Percentiles rank a stretch among this genome's conserved stretches.
phyloP scores from a whole-genome alignment of 2,329 filamentous ascomycete species.

The Plenodomus tracheiphilus region DNA sequence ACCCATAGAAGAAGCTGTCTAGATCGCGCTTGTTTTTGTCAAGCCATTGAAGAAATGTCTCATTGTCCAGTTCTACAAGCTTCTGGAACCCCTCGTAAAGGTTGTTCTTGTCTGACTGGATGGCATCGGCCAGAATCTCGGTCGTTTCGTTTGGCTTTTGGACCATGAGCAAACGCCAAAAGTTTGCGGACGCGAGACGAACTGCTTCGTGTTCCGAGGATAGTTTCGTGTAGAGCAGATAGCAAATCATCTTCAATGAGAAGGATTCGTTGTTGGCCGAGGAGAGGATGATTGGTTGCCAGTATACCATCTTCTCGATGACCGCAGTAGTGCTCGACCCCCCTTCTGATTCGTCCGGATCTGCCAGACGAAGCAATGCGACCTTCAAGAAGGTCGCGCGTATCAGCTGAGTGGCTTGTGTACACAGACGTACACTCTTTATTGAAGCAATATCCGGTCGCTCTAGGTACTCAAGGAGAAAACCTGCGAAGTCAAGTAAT shows the following conservation, averaged over 20 bases:
- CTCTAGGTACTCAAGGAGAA: slow-evolving; percentile 85
- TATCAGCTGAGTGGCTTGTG: slow-evolving; percentile 76
- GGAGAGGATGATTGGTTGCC: slow-evolving; percentile 88
- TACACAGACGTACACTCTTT: slow-evolving; percentile 91
- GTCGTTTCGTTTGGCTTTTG: slow-evolving; percentile 87
- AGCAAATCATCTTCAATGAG: slow-evolving; percentile 84
- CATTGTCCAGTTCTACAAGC: slow-evolving; percentile 85
- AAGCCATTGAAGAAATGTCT: slow-evolving; percentile 85
- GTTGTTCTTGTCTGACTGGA: slow-evolving; percentile 69
- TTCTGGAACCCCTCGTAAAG: slow-evolving; percentile 79
- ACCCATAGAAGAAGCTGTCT: slow-evolving; percentile 79
- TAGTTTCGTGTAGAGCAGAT: slow-evolving; percentile 87
- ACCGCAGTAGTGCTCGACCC: slow-evolving; percentile 69
- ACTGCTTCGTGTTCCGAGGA: slow-evolving; percentile 70
- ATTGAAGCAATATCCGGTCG: slow-evolving; percentile 76
- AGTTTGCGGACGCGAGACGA: slow-evolving; percentile 74
- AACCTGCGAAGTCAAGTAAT: slow-evolving; percentile 83
- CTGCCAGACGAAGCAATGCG: slow-evolving; percentile 78
- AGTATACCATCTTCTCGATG: slow-evolving; percentile 86
- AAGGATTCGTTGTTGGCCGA: slow-evolving; percentile 78
- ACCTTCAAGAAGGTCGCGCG: slow-evolving; percentile 77
- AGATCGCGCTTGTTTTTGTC: slow-evolving; percentile 78
- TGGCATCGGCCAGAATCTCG: slow-evolving; percentile 71
- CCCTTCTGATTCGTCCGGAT: slow-evolving; percentile 70
- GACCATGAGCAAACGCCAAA: slow-evolving; percentile 90